Evolutionary conservation across 2,329 filamentous ascomycete genomes (phyloP), one percentile per base, ranked within the genome.

Genomic region (Neofusicoccum kwambonambiense): DNA sequence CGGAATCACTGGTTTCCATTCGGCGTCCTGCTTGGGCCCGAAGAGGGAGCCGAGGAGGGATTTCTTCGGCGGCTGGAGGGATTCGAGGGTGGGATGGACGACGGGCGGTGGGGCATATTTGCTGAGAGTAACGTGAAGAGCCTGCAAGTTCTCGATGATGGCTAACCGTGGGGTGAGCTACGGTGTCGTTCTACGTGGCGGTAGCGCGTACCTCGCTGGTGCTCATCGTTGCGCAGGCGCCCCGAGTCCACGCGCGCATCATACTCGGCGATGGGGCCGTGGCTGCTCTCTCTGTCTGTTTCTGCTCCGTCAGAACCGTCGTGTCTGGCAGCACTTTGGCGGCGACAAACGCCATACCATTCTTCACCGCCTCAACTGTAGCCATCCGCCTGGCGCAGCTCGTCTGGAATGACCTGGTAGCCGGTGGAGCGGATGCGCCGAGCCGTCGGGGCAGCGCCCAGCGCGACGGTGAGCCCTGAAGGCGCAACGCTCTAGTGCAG

Each of bases 71-170:
- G 82, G 81, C 61, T 86, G 82, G 6, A 89, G 82, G 4, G 89
- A 89, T 66, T 94, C 90, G 70, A 94, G 80, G 19, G 85, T 90
- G 6, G 94, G 94, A 68, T 91, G 91, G 39, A 90, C 79, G 39
- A 97, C 90, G 9, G 86, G 82, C 0, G 89, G 90, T 15, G 93
- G 88, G 2, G 83, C 76, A 79, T 98, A 99, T 62, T 84, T 78
- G 67, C 84, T 81, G 49, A 99, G 84, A 73, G 92, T 91, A 66
- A 96, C 87, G 78, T 97, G 91, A 12, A 99, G 87, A 74, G 93
- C 89, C 78, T 99, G 92, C 5, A 99, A 84, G 72, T 87, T 91
- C 74, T 95, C 87, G 70, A 99, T 93, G 70, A 99, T 94, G 47
- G 89, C 92, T 93, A 67, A 45, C 61, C 64, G 34, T 34, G 61